These are phyloP conservation scores for Apiotrichum mycotoxinovorans DNA, from an alignment of 1,284 basidiomycete species.

Conservation along the genomic window DNA sequence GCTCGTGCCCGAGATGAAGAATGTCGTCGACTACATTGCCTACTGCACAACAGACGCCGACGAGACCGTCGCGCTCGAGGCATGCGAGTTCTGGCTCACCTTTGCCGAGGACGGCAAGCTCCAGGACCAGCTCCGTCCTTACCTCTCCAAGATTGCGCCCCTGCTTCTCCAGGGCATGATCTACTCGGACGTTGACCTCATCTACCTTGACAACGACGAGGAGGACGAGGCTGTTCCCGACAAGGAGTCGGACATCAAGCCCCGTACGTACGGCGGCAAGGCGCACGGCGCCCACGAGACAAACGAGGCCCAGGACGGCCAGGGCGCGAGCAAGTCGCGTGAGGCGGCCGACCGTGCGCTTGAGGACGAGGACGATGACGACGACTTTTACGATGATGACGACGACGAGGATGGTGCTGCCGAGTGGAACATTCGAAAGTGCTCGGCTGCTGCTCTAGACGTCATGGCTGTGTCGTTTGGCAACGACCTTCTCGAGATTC, in stretches of 20 bases:
- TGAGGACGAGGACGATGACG: conserved; percentile 74
- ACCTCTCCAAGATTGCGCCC: conserved; percentile 83
- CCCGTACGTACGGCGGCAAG: conserved; percentile 78
- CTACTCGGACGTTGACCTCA: conserved; percentile 92
- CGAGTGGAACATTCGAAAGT: conserved; percentile 98
- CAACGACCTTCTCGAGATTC: conserved; percentile 77
- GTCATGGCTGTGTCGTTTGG: conserved; percentile 92
- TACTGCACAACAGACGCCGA: conserved; percentile 97
- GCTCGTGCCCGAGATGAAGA: conserved; percentile 90
- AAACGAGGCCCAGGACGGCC: conserved; percentile 35
- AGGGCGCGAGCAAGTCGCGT: conserved; percentile 31
- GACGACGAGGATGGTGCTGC: conserved; percentile 96
- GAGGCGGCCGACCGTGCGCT: conserved; percentile 49
- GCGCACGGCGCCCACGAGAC: conserved; percentile 72
- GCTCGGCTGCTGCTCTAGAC: conserved; percentile 94
- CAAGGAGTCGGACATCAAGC: conserved; percentile 92
- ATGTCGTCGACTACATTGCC: conserved; percentile 97
- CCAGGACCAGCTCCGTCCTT: conserved; percentile 75
- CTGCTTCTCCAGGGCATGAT: conserved; percentile 95
- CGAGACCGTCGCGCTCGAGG: conserved; percentile 90
- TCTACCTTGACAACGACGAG: conserved; percentile 90
- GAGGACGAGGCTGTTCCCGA: conserved; percentile 82
- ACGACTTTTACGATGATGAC: conserved; percentile 82
- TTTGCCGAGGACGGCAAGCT: conserved; percentile 94
- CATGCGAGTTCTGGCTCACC: conserved; percentile 99